These are phyloP conservation scores for Aspergillus diversus DNA, from an alignment of 495 filamentous ascomycete genomes.

Conservation along the genomic window DNA sequence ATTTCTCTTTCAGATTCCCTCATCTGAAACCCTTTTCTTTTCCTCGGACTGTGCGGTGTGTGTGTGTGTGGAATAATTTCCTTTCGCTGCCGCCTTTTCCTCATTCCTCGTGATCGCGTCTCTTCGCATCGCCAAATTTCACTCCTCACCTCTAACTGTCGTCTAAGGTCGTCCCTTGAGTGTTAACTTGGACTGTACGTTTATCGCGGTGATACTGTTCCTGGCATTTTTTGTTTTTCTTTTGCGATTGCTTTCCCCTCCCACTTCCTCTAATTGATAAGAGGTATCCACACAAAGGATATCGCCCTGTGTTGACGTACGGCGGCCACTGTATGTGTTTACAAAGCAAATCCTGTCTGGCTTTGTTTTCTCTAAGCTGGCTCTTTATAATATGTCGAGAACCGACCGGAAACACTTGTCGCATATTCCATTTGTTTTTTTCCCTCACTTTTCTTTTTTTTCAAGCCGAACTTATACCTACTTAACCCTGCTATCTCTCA, in stretches of 20 bases:
- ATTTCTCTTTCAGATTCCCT: constrained; percentile 16
- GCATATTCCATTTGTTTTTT: neutral
- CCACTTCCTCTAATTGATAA: constrained; percentile 14
- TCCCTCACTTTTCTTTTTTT: neutral
- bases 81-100: constrained; percentile 29
- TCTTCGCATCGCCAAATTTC: constrained; percentile 16
- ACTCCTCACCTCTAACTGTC: neutral
- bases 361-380: neutral
- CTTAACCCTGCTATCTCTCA: neutral
- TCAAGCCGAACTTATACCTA: neutral
- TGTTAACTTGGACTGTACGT: constrained; percentile 21
- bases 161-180: constrained; percentile 14
- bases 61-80: constrained; percentile 40
- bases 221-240: constrained; percentile 9
- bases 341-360: neutral
- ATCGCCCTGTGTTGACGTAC: neutral
- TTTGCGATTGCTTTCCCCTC: constrained; percentile 23
- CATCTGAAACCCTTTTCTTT: constrained; percentile 36
- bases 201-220: constrained; percentile 12
- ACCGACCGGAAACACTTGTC: neutral
- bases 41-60: constrained; percentile 45
- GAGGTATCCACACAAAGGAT: neutral
- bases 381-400: no score
- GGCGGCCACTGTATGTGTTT: constrained; percentile 5
- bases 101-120: constrained; percentile 27